Percentiles rank a stretch among this genome's conserved stretches.
Evolutionary conservation across 2,329 filamentous ascomycete species (phyloP).

Genomic region (Cadophora gregata): DNA sequence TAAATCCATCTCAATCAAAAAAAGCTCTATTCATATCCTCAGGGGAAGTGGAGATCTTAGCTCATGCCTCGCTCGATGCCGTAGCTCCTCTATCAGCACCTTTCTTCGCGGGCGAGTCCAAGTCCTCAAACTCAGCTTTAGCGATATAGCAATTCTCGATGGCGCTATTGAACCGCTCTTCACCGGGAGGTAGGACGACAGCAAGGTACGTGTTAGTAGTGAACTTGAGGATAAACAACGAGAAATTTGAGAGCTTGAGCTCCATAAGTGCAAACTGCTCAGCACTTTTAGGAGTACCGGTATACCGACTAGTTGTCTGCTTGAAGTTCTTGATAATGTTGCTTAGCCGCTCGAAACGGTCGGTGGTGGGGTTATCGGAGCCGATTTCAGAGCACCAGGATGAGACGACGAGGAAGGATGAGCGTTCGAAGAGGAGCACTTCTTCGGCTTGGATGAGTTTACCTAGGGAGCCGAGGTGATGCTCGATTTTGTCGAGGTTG

Average conservation of each 20-base stretch:
- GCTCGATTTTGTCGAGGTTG: conserved; percentile 86
- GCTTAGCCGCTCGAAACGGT: conserved; percentile 92
- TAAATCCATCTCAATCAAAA: background rate
- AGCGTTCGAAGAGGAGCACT: conserved; percentile 91
- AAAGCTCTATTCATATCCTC: background rate
- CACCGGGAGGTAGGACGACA: conserved; percentile 87
- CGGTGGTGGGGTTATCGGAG: conserved; percentile 82
- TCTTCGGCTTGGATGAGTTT: conserved; percentile 91
- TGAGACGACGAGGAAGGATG: conserved; percentile 95
- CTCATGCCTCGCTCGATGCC: background rate
- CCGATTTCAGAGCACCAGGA: conserved; percentile 82
- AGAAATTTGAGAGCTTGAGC: conserved; percentile 82
- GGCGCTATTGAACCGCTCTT: conserved; percentile 89
- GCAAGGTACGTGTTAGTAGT: conserved; percentile 98
- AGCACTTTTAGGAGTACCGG: conserved; percentile 78
- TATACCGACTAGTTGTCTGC: conserved; percentile 78
- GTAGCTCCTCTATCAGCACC: conserved; percentile 40
- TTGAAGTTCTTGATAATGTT: conserved; percentile 99
- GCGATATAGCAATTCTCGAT: conserved; percentile 90
- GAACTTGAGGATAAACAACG: conserved; percentile 92
- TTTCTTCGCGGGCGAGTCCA: conserved; percentile 58
- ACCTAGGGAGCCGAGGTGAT: conserved; percentile 81
- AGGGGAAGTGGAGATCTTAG: too few species aligned
- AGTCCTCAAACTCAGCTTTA: conserved; percentile 76
- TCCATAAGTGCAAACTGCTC: conserved; percentile 84